phyloP scores from a whole-genome alignment of 2,329 filamentous ascomycete species.

The Colletotrichum somersetense region DNA sequence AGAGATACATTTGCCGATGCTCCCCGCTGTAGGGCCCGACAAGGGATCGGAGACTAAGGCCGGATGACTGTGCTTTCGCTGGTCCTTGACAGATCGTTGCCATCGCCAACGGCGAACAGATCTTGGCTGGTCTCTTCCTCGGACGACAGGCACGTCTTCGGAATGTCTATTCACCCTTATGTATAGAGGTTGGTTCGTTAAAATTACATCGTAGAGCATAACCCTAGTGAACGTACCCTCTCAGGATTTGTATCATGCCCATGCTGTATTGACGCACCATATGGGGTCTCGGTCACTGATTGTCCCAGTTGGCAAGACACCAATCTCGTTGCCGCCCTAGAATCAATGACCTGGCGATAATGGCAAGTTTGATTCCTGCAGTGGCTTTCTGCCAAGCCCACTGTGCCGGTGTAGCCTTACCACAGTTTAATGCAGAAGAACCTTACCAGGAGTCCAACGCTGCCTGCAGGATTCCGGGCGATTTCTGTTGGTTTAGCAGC shows the following conservation, averaged over 20 bases:
- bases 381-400: constrained; percentile 23
- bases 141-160: constrained; percentile 9
- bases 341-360: constrained; percentile 10
- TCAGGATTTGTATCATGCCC: neutral
- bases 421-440: constrained; percentile 34
- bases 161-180: neutral
- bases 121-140: constrained; percentile 4
- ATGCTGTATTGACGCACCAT: neutral
- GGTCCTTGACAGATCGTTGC: constrained; percentile 7
- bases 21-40: neutral
- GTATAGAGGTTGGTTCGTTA: neutral
- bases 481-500: constrained; percentile 2
- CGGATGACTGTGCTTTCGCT: neutral
- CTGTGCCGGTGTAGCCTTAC: constrained; percentile 17
- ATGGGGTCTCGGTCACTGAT: constrained; percentile 12
- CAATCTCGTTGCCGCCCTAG: constrained; percentile 35
- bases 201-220: neutral
- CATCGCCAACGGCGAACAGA: constrained; percentile 14
- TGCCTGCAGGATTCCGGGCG: constrained; percentile 19
- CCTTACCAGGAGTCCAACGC: constrained; percentile 16
- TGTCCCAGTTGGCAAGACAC: constrained; percentile 33
- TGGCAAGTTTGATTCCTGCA: constrained; percentile 1
- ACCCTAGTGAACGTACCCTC: neutral
- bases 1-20: neutral
- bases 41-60: constrained; percentile 3